phyloP scores from a whole-genome alignment of 2,329 filamentous ascomycete species.

The Tolypocladium nubicola region DNA sequence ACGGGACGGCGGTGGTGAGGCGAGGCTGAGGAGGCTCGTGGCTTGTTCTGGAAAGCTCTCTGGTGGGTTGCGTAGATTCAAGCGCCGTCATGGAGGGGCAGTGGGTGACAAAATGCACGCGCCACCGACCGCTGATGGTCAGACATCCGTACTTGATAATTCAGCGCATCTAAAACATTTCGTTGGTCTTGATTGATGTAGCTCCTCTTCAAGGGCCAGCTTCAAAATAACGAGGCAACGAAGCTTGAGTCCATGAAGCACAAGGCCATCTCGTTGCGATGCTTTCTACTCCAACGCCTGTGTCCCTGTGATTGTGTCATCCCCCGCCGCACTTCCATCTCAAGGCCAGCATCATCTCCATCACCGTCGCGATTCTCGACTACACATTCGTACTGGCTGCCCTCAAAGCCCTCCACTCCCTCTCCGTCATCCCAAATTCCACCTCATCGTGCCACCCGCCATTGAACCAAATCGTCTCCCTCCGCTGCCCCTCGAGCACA shows the following conservation, averaged over 20 bases:
- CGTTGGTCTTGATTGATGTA: too few species aligned
- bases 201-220: too few species aligned
- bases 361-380: too few species aligned
- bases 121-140: too few species aligned
- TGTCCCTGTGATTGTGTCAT: not conserved
- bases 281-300: not conserved
- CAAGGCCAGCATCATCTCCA: not conserved
- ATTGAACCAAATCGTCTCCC: slow-evolving; percentile 22
- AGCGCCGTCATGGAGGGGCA: not conserved
- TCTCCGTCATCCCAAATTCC: slow-evolving; percentile 24
- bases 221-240: too few species aligned
- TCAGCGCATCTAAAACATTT: too few species aligned
- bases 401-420: slow-evolving; percentile 20
- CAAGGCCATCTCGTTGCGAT: not conserved
- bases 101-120: not conserved
- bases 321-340: too few species aligned
- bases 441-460: slow-evolving; percentile 25
- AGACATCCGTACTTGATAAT: too few species aligned
- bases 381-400: not conserved
- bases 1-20: not conserved
- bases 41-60: not conserved
- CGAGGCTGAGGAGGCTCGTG: not conserved
- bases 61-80: not conserved
- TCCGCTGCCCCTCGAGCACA: slow-evolving; percentile 26
- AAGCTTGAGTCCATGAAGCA: too few species aligned